Evolutionary conservation across 1,139 yeast genomes (phyloP), one percentile per base, ranked within the genome.

Genomic region (Nadsonia commutata): DNA sequence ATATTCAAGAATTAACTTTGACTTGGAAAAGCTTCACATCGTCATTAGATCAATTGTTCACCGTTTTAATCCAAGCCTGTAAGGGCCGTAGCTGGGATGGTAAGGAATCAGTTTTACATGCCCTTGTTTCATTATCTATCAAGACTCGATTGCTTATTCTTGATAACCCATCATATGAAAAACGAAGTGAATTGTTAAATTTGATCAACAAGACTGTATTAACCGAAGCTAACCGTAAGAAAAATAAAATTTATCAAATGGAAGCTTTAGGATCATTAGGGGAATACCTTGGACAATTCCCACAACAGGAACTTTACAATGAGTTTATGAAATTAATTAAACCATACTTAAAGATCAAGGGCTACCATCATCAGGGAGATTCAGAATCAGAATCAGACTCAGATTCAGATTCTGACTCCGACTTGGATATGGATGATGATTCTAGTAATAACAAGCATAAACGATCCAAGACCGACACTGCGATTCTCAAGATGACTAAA

Each of bases 41-140:
- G 9, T 18, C 20, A 7, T 38, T 53, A 7, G 50, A 50, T 1
- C 65, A 66, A 18, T 58, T 86, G 20, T 71, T 83, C 45, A 63
- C 65, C 0, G 66, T 78, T 4, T 65, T 86, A 43, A 56, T 83
- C 19, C 72, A 71, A 38, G 76, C 94, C 0, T 70, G 80, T 47
- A 67, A 71, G 45, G 96, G 96, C 0, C 74, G 90, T 48, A 74
- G 93, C 8, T 90, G 95, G 94, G 71, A 71, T 18, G 97, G 97
- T 7, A 90, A 90, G 56, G 95, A 85, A 51, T 61, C 68, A 37
- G 72, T 90, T 2, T 65, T 85, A 23, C 76, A 74, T 38, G 85
- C 95, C 0, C 62, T 88, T 42, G 80, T 84, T 1, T 65, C 75
- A 1, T 66, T 82, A 36, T 58, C 79, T 0, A 56, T 66, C 13